phyloP scores from a whole-genome alignment of 2,329 filamentous ascomycete genomes.

The Penicillium fuscoglaucum region DNA sequence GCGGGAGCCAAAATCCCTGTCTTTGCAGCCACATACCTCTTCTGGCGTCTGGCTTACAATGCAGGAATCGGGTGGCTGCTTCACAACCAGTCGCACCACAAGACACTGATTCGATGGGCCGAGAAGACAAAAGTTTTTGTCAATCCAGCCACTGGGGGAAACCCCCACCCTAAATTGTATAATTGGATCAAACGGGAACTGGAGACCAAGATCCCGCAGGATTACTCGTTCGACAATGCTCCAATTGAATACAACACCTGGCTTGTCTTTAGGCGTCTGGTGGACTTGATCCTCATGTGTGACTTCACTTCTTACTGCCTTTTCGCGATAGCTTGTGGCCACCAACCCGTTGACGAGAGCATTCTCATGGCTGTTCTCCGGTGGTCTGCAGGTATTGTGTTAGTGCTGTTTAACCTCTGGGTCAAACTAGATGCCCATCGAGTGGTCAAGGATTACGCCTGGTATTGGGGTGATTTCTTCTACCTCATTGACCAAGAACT shows the following conservation, averaged over 20 bases:
- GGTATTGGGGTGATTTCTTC: slow-evolving; percentile 99
- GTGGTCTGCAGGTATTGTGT: slow-evolving; percentile 73
- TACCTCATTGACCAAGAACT: slow-evolving; percentile 96
- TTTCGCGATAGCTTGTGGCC: slow-evolving; percentile 86
- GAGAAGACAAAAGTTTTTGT: slow-evolving; percentile 84
- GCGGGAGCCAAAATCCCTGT: slow-evolving; percentile 67
- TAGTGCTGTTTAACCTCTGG: slow-evolving; percentile 95
- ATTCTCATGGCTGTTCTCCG: slow-evolving; percentile 67
- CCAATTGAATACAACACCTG: slow-evolving; percentile 99
- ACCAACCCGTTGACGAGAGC: slow-evolving; percentile 71
- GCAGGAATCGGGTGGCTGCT: slow-evolving; percentile 88
- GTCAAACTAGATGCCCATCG: slow-evolving; percentile 97
- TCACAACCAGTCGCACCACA: slow-evolving; percentile 85
- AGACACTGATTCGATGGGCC: slow-evolving; percentile 82
- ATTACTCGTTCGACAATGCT: slow-evolving; percentile 90
- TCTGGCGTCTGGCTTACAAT: slow-evolving; percentile 93
- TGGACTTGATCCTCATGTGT: slow-evolving; percentile 97
- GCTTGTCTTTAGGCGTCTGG: slow-evolving; percentile 91
- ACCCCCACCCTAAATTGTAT: slow-evolving; percentile 81
- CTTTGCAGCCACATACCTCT: slow-evolving; percentile 81
- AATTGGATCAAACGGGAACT: slow-evolving; percentile 81
- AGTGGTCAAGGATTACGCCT: slow-evolving; percentile 98
- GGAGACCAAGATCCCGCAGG: slow-evolving; percentile 88
- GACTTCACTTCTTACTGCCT: slow-evolving; percentile 97
- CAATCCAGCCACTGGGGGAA: slow-evolving; percentile 73